Evolutionary conservation across 345 rosid genomes (phyloP), one percentile per base, ranked within the genome.

Genomic region (Hypericum perforatum): DNA sequence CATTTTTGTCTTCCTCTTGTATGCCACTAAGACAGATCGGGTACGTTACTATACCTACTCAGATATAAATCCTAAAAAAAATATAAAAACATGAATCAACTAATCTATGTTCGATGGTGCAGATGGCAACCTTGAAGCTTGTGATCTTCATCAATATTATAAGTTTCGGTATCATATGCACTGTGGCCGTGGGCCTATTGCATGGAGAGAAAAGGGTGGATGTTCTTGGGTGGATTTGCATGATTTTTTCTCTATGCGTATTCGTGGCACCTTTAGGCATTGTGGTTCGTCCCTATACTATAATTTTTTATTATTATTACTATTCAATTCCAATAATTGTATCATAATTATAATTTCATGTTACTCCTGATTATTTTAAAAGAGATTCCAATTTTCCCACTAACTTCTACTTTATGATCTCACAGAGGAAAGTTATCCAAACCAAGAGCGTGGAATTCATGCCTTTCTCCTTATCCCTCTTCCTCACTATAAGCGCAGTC

Each of bases 11-110:
- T 83, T 77, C 66, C 49, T 78, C 37, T 3, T 77, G 14, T 85
- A 76, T 54, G 92, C 92, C n/a, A 71, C 92, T 16, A 70, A 54
- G 70, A 65, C 63, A 55, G 71, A 72, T 37, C 81, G 70, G 87
- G 92, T 84, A 67, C 12, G 0, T 2, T 22, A 22, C 32, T 22
- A 4, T 4, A 22, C 32, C 32, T 22, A 22, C 32, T 22, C 32
- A 4, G 32, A 4, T 22, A 1, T 4, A 4, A 22, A 22, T 4
- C 32, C 32, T 22, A 22, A 4, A 22, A 22, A 22, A 45, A n/a
- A n/a, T n/a, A 44, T 11, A 8, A 8, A 44, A 44, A 11, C 7
- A 11, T 6, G 6, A 1, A n/a, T 5, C 12, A 10, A 45, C 15
- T 0, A 6, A 9, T 6, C 7, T 0, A 54, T 44, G 13, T 16